Evolutionary conservation across 2,329 filamentous ascomycete species (phyloP).

Genomic region (Seiridium cupressi): DNA sequence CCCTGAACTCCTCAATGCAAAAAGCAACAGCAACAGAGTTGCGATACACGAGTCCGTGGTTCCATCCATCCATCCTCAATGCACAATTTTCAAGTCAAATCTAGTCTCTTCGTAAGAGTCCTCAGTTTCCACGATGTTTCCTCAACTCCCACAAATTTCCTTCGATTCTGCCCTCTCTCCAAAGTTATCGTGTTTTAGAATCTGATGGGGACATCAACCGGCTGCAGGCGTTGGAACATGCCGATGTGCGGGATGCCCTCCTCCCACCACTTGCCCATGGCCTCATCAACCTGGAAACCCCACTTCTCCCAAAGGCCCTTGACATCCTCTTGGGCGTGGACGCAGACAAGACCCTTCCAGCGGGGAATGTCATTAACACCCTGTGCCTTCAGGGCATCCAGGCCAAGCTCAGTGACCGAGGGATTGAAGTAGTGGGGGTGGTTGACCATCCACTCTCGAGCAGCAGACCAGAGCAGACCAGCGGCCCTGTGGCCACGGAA

Average conservation of each 20-base stretch:
- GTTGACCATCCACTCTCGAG: conserved; percentile 63
- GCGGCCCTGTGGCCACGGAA: conserved; percentile 67
- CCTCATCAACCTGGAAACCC: conserved; percentile 73
- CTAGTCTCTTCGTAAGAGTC: neutral
- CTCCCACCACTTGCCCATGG: conserved; percentile 76
- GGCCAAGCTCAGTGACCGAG: conserved; percentile 41
- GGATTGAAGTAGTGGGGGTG: conserved; percentile 58
- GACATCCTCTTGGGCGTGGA: conserved; percentile 73
- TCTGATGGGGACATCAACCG: neutral
- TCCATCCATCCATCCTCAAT: too few relatives aligned
- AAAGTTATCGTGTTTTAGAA: neutral
- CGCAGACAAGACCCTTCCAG: conserved; percentile 75
- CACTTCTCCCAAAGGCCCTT: conserved; percentile 65
- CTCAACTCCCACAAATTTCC: too few relatives aligned
- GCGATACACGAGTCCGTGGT: too few relatives aligned
- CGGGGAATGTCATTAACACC: conserved; percentile 42
- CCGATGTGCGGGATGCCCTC: conserved; percentile 83
- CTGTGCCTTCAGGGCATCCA: conserved; percentile 40
- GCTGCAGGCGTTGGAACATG: conserved; percentile 64
- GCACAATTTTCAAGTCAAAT: too few relatives aligned
- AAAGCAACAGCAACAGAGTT: too few relatives aligned
- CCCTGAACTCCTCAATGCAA: too few relatives aligned
- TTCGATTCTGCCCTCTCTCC: neutral
- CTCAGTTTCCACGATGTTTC: neutral
- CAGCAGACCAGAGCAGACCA: conserved; percentile 63